Base-by-base conservation (phyloP, 257 asterid species). In the Capsicum chinense region DNA sequence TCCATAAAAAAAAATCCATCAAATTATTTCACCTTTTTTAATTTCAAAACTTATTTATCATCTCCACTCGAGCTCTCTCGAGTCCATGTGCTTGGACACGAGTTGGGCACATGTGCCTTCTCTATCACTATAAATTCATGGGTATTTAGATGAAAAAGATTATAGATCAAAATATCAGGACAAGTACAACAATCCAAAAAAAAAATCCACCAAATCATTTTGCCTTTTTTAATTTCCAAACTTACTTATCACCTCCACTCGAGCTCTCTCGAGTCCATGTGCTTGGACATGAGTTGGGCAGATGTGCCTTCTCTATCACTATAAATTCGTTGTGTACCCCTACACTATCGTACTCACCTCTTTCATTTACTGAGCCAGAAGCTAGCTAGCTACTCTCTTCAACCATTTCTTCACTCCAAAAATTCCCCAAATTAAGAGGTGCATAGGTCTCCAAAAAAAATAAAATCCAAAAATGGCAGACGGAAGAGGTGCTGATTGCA, bases 381-480 rank as follows among this genome's bases (percentile, higher is more conserved):
- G 4, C 44, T 50, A 48, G 44, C 73, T 33, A 12, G 35, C 48
- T 33, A 21, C 69, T 21, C 21, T 63, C 37, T 63, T 63, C 69
- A 21, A 63, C 42, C 42, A 10, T 63, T 21, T 4, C 73, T 26
- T 39, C 44, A 39, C 42, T 33, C 42, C 9, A 56, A 56, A 56
- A 56, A 26, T 26, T 16, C 59, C 59, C 59, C 17, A n/a, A 60
- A 62, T 19, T 62, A 9, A n/a, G 8, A 26, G 44, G 17, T 21
- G 42, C 39, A 48, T 11, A 47, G 58, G 79, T 44, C 7, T 39
- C 44, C 44, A 39, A 39, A 39, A 39, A 39, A 39, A 3, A 39
- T 4, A 3, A 39, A 39, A 39, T 4, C 44, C 44, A 70, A 70
- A 80, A 7, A 93, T 92, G 97, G 93, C 93, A 15, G 94, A 90